Conservation (phyloP, 352 stramenopile genomes). For the Pythium plurisporium region DNA sequence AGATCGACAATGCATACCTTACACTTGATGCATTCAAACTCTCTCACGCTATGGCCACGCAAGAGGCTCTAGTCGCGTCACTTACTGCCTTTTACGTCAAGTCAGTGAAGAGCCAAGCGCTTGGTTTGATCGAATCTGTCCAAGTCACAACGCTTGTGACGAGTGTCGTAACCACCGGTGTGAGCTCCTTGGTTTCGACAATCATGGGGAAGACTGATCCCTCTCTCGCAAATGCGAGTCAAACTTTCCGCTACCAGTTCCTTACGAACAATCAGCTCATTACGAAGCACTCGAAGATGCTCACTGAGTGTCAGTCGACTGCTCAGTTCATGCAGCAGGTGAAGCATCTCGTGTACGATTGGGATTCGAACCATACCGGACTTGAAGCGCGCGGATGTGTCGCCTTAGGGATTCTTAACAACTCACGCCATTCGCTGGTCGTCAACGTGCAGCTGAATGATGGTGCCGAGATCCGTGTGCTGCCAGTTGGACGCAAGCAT, state of each 20-base stretch:
- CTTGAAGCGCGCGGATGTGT: slow-evolving; percentile 75
- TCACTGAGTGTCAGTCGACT: slow-evolving; percentile 42
- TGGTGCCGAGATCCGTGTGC: slow-evolving; percentile 61
- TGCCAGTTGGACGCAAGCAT: slow-evolving; percentile 51
- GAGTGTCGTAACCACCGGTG: slow-evolving; percentile 69
- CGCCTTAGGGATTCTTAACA: slow-evolving; percentile 70
- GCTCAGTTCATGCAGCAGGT: slow-evolving; percentile 58
- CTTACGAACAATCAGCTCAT: slow-evolving; percentile 74
- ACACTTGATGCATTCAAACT: slow-evolving; percentile 63
- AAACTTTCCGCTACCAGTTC: slow-evolving; percentile 59
- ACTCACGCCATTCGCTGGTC: slow-evolving; percentile 70
- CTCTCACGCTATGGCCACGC: slow-evolving; percentile 62
- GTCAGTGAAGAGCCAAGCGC: slow-evolving; percentile 76
- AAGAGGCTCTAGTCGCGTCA: slow-evolving; percentile 64
- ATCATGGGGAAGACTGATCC: slow-evolving; percentile 78
- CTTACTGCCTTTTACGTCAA: slow-evolving; percentile 73
- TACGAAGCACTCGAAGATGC: slow-evolving; percentile 55
- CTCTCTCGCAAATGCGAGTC: slow-evolving; percentile 33
- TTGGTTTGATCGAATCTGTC: slow-evolving; percentile 80
- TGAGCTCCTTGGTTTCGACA: slow-evolving; percentile 74
- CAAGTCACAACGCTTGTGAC: slow-evolving; percentile 83
- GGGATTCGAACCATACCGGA: slow-evolving; percentile 82
- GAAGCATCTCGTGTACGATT: slow-evolving; percentile 78
- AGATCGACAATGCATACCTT: slow-evolving; percentile 85
- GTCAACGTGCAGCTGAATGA: slow-evolving; percentile 68